Evolutionary conservation across 1,284 basidiomycete species (phyloP), one percentile per base, ranked within the genome.

Genomic region (Cystobasidiaceae sp.): DNA sequence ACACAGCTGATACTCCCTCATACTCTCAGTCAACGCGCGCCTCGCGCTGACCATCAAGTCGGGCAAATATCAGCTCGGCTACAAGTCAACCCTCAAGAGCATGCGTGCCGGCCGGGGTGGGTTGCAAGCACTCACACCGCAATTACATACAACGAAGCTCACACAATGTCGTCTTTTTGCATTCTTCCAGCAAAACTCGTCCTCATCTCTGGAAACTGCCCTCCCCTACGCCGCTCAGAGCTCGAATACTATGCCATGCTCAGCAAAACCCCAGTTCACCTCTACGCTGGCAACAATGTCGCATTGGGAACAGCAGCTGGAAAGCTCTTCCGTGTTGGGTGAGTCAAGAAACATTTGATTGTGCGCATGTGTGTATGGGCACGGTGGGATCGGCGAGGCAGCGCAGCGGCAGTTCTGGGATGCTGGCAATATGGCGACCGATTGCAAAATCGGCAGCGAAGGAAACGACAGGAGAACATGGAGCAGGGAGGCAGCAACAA

Each of bases 191-290:
- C 94, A 79, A 98, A 97, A 83, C 90, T 99, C 75, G 88, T 99
- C 76, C 83, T 99, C 78, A 97, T 99, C 78, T 93, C 94, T 76
- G 93, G 92, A 75, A 99, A 98, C 84, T 97, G 93, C 81, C 96
- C 94, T 67, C 96, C 96, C 70, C 86, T 98, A 72, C 90, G 96
- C 81, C 97, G 97, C 81, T 97, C 93, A 67, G 96, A 99, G 85
- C 84, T 99, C 70, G 96, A 99, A 84, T 99, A 98, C 85, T 98
- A 98, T 80, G 96, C 96, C 82, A 98, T 98, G 94, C 84, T 98
- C 75, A 81, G 68, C 62, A 73, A 73, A 70, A 73, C 73, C 44
- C 71, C 71, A 55, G 72, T 72, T 49, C 73, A 73, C 67, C 68
- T 74, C 41, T 74, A 71, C 69, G 48, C 65, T 51, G 94, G 94